Percentiles rank a stretch among this genome's conserved stretches.
Conservation (phyloP, 805 yeast genomes). For the Ogataea parapolymorpha region DNA sequence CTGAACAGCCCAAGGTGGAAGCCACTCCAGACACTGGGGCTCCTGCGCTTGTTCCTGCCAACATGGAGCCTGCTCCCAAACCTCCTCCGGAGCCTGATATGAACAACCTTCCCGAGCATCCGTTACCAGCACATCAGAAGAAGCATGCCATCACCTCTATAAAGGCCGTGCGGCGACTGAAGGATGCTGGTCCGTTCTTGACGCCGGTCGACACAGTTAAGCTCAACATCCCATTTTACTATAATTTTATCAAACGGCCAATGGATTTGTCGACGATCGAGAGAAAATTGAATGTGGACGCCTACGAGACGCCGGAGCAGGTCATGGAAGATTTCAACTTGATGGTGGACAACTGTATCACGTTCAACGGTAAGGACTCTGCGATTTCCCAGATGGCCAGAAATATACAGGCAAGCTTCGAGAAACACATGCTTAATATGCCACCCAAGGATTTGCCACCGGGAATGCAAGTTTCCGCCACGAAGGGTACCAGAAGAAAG, state of each 20-base stretch:
- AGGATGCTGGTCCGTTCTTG: constrained; percentile 88
- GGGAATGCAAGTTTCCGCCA: constrained; percentile 22
- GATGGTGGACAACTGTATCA: constrained; percentile 78
- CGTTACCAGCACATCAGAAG: constrained; percentile 80
- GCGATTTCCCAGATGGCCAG: constrained; percentile 89
- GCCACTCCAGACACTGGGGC: constrained; percentile 19
- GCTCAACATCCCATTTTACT: constrained; percentile 86
- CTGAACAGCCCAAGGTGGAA: constrained; percentile 1
- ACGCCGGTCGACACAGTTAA: constrained; percentile 88
- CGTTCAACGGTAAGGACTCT: constrained; percentile 82
- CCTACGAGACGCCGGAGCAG: constrained; percentile 67
- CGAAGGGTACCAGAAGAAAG: constrained; percentile 30
- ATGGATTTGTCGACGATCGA: constrained; percentile 95
- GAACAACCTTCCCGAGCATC: constrained; percentile 60
- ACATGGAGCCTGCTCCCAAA: constrained; percentile 63
- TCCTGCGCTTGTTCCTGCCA: constrained; percentile 25
- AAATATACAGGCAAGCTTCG: constrained; percentile 86
- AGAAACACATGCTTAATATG: constrained; percentile 87
- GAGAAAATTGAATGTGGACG: constrained; percentile 63
- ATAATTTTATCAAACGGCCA: constrained; percentile 77
- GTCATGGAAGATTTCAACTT: constrained; percentile 75
- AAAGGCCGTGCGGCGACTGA: constrained; percentile 82
- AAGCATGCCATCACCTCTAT: constrained; percentile 75
- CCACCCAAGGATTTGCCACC: constrained; percentile 58
- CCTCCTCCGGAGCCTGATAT: constrained; percentile 74